Percentiles rank a stretch among this genome's conserved stretches.
Conservation (phyloP, 2,329 filamentous ascomycete genomes). For the Ceratocystis lukuohia region DNA sequence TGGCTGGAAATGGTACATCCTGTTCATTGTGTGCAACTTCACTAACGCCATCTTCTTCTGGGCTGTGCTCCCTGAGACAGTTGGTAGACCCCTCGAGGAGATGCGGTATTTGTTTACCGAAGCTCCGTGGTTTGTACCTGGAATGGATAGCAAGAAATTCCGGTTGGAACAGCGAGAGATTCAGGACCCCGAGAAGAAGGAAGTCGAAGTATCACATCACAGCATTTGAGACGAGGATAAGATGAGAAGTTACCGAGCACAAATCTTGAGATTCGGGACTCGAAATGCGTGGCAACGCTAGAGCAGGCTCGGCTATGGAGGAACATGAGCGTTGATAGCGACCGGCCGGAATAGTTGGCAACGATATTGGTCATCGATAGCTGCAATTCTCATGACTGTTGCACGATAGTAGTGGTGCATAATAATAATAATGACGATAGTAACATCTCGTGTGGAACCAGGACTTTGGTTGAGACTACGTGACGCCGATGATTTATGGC, state of each 20-base stretch:
- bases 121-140: constrained; percentile 48
- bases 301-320: neutral
- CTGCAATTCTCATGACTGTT: neutral
- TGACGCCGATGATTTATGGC: neutral
- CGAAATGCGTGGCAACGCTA: neutral
- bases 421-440: constrained; percentile 5
- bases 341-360: neutral
- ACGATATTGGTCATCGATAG: neutral
- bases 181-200: constrained; percentile 41
- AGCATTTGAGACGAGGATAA: neutral
- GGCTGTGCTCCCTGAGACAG: constrained; percentile 52
- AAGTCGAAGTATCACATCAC: constrained; percentile 9
- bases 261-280: neutral
- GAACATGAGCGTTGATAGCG: neutral
- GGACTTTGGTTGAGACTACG: neutral
- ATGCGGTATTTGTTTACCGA: constrained; percentile 55
- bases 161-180: constrained; percentile 42
- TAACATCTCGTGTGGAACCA: neutral
- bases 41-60: constrained; percentile 41
- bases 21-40: constrained; percentile 47
- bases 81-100: constrained; percentile 50
- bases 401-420: neutral
- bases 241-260: neutral
- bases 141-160: constrained; percentile 36
- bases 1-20: constrained; percentile 36